Evolutionary conservation across 2,329 filamentous ascomycete genomes (phyloP), one percentile per base, ranked within the genome.

Genomic region (Neospermospora avenae): DNA sequence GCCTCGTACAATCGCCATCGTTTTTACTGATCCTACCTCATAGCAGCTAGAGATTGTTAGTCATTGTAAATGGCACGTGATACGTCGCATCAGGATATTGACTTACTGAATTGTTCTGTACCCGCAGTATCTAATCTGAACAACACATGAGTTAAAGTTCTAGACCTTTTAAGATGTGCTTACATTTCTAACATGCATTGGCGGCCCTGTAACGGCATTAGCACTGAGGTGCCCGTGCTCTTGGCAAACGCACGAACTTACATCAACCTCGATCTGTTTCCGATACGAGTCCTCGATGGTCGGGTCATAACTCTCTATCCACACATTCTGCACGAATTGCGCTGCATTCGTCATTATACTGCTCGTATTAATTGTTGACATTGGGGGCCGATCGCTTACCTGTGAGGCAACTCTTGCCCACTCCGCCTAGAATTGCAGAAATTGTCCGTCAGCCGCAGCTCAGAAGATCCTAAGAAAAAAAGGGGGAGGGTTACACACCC

Each of bases 281-380:
- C 81, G 76, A 67, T 85, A 85, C 13, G 82, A 84, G 69, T 85
- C 82, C 69, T 85, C 82, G 65, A 85, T 85, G 8, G 82, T 85
- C 1, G 82, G 82, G 71, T 85, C 82, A 72, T 85, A 85, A 65
- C 80, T 81, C 72, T 90, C 87, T 71, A 90, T 89, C 85, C 87
- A 90, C 25, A 89, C 83, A 76, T 89, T 88, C 72, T 89, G 87
- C 53, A 90, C 87, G 70, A 90, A 90, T 80, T 90, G 87, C 62
- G 87, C 87, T 86, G 18, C 4, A 51, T 20, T 49, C 35, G 34
- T 65, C 49, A 57, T 60, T 53, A 42, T 53, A 52, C 14, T 42
- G 14, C 25, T 48, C 28, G 31, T 49, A 31, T 25, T 31, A 13
- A 34, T n/a, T 24, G n/a, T 39, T 18, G 22, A 55, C 16, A 25